Percentiles rank a stretch among this genome's conserved stretches.
Conservation (phyloP, 1,284 basidiomycete genomes). For the Psilocybe mexicana region DNA sequence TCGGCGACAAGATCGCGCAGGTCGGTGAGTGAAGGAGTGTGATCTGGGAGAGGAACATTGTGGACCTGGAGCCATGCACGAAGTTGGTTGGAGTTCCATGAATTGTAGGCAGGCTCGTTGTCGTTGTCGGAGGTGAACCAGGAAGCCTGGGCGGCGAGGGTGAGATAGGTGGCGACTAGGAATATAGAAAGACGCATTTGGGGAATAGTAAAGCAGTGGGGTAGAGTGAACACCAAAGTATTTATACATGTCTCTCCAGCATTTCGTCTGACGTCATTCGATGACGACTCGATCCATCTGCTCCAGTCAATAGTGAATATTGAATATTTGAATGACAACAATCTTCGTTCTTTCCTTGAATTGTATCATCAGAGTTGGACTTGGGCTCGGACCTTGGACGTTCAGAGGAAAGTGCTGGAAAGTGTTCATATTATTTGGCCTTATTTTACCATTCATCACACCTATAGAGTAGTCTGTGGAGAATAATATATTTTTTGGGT, state of each 20-base stretch:
- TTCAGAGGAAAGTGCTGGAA: no score
- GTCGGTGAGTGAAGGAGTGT: constrained; percentile 46
- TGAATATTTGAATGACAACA: no score
- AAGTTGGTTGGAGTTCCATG: constrained; percentile 68
- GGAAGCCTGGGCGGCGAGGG: constrained; percentile 46
- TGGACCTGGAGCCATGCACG: constrained; percentile 73
- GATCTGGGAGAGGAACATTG: constrained; percentile 59
- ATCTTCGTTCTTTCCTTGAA: no score
- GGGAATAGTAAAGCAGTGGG: constrained; percentile 10
- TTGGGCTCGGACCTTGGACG: no score
- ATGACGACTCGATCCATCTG: constrained; percentile 4
- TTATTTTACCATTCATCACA: no score
- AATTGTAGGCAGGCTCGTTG: constrained; percentile 46
- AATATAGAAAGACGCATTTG: constrained; percentile 43
- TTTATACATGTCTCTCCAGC: constrained; percentile 20
- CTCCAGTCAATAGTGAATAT: background rate
- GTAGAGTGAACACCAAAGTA: background rate
- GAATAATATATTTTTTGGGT: constrained; percentile 37
- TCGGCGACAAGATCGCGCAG: constrained; percentile 58
- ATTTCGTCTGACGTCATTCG: constrained; percentile 16
- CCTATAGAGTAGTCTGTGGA: background rate
- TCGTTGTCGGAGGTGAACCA: constrained; percentile 48
- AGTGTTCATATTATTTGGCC: no score
- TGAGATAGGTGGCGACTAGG: constrained; percentile 37
- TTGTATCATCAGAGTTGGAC: no score